Conservation (phyloP, 371 early-diverging fungal genomes). For the Mortierella sp. region DNA sequence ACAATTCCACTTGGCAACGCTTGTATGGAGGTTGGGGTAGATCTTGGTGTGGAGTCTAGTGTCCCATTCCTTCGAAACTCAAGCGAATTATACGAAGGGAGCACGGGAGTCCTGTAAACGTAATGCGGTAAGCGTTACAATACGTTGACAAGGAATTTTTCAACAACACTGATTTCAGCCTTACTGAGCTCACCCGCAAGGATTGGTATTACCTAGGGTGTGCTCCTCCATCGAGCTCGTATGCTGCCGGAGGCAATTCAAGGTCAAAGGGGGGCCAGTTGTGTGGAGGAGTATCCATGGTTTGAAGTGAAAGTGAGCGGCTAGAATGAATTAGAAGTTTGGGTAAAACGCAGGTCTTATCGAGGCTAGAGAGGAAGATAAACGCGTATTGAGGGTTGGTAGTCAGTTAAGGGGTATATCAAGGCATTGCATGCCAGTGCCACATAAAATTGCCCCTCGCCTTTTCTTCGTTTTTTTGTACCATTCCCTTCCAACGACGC, state of each 20-base stretch:
- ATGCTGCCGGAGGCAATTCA: not conserved
- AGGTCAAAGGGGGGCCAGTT: slow-evolving; percentile 3
- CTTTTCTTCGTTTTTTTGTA: not conserved
- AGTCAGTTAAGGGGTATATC: not conserved
- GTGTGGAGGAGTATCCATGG: slow-evolving; percentile 9
- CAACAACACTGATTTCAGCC: no score
- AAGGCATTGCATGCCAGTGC: not conserved
- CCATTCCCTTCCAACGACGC: slow-evolving; percentile 4
- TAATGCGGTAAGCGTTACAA: not conserved
- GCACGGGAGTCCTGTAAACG: not conserved
- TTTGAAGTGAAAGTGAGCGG: not conserved
- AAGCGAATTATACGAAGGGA: not conserved
- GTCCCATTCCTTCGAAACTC: slow-evolving; percentile 4
- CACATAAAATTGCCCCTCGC: not conserved
- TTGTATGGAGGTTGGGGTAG: not conserved
- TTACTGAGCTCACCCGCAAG: no score
- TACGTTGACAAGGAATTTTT: no score
- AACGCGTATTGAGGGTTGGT: not conserved
- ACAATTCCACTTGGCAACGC: not conserved
- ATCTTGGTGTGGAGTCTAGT: not conserved
- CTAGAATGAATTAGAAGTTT: no score
- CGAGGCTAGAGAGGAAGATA: not conserved
- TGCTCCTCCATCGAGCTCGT: not conserved
- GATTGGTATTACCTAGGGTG: not conserved
- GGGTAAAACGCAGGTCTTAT: no score